Percentiles rank a stretch among this genome's conserved stretches.
phyloP scores from a whole-genome alignment of 495 filamentous ascomycete species.

The Evansstolkia leycettana region DNA sequence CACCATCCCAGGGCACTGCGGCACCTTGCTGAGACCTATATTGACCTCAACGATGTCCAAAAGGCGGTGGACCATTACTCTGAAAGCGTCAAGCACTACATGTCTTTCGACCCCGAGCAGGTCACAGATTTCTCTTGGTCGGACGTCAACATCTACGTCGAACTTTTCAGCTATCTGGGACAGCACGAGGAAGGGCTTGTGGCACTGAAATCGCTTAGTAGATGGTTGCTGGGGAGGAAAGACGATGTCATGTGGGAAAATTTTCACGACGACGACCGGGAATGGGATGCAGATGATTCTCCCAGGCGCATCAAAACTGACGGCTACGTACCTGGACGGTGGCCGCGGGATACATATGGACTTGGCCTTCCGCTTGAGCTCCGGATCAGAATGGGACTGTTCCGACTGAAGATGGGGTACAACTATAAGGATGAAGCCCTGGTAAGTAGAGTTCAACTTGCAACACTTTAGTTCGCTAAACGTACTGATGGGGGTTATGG shows the following conservation, averaged over 20 bases:
- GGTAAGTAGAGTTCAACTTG: slow-evolving; percentile 32
- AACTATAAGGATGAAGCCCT: slow-evolving; percentile 60
- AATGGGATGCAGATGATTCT: slow-evolving; percentile 72
- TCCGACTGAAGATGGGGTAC: slow-evolving; percentile 53
- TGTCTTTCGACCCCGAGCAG: slow-evolving; percentile 33
- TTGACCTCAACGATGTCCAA: slow-evolving; percentile 43
- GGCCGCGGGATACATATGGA: slow-evolving; percentile 53
- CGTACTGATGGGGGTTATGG: slow-evolving; percentile 4
- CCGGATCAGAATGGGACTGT: slow-evolving; percentile 75
- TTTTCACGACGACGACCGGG: slow-evolving; percentile 68
- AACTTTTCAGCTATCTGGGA: slow-evolving; percentile 55
- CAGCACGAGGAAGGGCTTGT: slow-evolving; percentile 50
- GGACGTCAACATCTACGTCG: slow-evolving; percentile 72
- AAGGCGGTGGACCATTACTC: slow-evolving; percentile 50
- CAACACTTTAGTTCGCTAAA: neutral
- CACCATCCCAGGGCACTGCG: slow-evolving; percentile 49
- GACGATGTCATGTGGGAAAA: slow-evolving; percentile 71
- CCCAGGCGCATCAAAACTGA: slow-evolving; percentile 48
- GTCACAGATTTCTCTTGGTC: slow-evolving; percentile 60
- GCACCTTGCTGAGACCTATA: slow-evolving; percentile 51
- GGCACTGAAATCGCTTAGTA: slow-evolving; percentile 53
- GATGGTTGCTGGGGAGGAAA: slow-evolving; percentile 72
- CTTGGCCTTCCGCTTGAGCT: slow-evolving; percentile 68
- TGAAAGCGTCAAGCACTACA: slow-evolving; percentile 42
- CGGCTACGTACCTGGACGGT: slow-evolving; percentile 41